A percentile compares a stretch with the other conserved stretches of the same genome.
phyloP scores from a whole-genome alignment of 2,329 filamentous ascomycete species.

The Sarocladium kiliense region DNA sequence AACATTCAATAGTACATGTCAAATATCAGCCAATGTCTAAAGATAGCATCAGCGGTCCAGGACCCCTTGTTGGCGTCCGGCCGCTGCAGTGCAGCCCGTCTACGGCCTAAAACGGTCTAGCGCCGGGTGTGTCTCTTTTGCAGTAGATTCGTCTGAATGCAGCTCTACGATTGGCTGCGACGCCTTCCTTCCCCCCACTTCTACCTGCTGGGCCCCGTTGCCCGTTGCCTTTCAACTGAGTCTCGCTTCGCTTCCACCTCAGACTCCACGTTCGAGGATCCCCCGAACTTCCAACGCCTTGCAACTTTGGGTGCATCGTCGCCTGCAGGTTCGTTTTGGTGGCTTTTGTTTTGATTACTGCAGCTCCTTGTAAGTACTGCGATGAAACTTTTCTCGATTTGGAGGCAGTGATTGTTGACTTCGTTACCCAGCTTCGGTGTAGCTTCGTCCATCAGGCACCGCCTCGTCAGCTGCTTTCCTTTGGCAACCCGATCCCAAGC shows the following conservation, averaged over 20 bases:
- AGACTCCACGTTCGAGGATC: slow-evolving; percentile 1
- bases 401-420: not conserved
- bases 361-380: not conserved
- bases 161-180: not conserved
- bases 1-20: not conserved
- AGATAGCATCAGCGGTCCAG: not conserved
- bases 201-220: not conserved
- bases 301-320: not conserved
- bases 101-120: not conserved
- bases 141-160: not conserved
- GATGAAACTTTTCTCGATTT: too few relatives aligned
- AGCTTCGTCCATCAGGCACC: not conserved
- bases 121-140: not conserved
- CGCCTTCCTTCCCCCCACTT: not conserved
- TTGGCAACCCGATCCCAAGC: not conserved
- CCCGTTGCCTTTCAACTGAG: not conserved
- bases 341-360: not conserved
- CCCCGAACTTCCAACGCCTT: not conserved
- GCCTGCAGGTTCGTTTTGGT: not conserved
- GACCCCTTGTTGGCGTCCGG: not conserved
- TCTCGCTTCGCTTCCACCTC: not conserved
- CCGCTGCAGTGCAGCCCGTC: not conserved
- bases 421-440: not conserved
- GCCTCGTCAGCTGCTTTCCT: not conserved
- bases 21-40: not conserved